These are phyloP conservation scores for Cyanidioschyzon merolae DNA, from an alignment of 23 red algal species.

Conservation along the genomic window DNA sequence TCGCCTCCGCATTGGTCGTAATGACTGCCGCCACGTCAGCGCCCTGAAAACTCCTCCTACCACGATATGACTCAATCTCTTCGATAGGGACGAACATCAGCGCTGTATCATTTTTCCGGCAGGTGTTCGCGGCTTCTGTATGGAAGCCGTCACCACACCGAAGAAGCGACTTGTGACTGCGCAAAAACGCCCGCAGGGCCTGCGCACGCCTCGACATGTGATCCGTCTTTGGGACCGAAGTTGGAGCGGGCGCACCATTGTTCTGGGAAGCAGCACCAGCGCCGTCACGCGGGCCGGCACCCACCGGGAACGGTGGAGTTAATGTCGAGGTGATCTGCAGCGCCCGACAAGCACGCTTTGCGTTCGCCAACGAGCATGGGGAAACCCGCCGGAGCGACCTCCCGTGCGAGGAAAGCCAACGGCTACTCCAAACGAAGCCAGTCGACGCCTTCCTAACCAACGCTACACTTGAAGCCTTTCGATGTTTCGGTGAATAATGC, in stretches of 20 bases:
- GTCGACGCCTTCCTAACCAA: too few relatives aligned
- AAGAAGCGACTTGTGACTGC: slow-evolving; percentile 65
- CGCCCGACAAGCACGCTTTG: too few relatives aligned
- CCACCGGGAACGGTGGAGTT: neutral
- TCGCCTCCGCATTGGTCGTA: slow-evolving; percentile 32
- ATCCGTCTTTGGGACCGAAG: neutral
- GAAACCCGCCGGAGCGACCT: too few relatives aligned
- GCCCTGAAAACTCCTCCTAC: slow-evolving; percentile 35
- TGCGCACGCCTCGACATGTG: neutral
- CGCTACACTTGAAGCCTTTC: too few relatives aligned
- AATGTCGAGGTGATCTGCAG: neutral
- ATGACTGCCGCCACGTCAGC: slow-evolving; percentile 38
- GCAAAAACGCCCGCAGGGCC: slow-evolving; percentile 44
- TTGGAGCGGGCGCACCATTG: neutral
- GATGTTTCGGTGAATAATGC: too few relatives aligned
- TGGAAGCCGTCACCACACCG: slow-evolving; percentile 46
- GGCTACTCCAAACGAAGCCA: too few relatives aligned
- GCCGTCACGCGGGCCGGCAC: neutral
- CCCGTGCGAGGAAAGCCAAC: too few relatives aligned
- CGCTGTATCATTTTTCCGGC: slow-evolving; percentile 80
- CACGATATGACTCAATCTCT: slow-evolving; percentile 46
- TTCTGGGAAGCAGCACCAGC: neutral
- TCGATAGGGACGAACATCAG: slow-evolving; percentile 34
- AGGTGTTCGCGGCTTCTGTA: slow-evolving; percentile 37
- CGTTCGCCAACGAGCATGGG: too few relatives aligned